Base-by-base conservation (phyloP, 78 protist species). In the Chrysochromulina tobinii region DNA sequence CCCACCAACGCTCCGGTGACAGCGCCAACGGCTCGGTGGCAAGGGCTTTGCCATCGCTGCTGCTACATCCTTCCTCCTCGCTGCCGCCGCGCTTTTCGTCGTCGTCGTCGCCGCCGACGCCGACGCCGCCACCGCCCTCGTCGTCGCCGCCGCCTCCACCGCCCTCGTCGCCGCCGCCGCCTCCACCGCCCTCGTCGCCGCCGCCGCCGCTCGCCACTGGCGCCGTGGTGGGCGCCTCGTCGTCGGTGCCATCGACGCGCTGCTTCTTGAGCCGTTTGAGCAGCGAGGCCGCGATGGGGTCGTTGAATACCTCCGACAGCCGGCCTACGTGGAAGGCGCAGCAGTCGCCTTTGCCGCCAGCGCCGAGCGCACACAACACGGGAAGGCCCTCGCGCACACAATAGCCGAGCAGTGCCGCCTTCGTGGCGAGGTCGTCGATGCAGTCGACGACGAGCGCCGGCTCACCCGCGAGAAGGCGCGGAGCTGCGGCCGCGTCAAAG, bases 311-410 rank as follows among this genome's bases (percentile, higher is more conserved):
- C 4, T 75, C 83, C 27, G 83, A 3, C 58, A 75, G 83, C 20
- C 27, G 57, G 3, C 23, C 57, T 2, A 75, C 58, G 23, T 50
- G 83, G 58, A 75, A 57, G n/a, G 3, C 3, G 23, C 83, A 3
- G 18, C n/a, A 4, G 72, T 96, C 95, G 0, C 81, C 61, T 51
- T 91, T 91, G 8, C 94, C 92, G 0, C 96, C 97, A 1, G 96
- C 97, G n/a, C 97, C 97, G 61, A 94, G 86, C 17, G 95, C 88
- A 38, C 92, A 69, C 68, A 95, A 61, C 0, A 96, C 93, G 23
- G 54, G 72, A 25, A 96, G 38, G 48, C 88, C 83, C 12, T 85
- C 53, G 18, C 67, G n/a, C 17, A 54, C 3, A 61, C 97, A 96
- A 54, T 90, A 88, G 0, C 12, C 73, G 15, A 94, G 77, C 48